phyloP scores from a whole-genome alignment of 2,329 filamentous ascomycete genomes.

The Colletotrichum kahawae region DNA sequence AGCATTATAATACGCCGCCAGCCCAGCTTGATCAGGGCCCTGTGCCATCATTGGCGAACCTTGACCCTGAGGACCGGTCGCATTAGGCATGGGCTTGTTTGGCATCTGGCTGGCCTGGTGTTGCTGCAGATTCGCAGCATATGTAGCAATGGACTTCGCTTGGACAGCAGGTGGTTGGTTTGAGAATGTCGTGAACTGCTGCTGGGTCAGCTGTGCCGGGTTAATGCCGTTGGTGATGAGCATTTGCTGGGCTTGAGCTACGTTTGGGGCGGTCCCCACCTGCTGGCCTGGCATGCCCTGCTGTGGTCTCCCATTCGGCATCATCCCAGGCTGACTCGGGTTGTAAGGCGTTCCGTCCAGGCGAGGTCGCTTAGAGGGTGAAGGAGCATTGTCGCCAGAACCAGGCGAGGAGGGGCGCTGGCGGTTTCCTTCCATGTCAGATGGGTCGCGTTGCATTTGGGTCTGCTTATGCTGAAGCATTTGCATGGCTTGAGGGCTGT shows the following conservation, averaged over 20 bases:
- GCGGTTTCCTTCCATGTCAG: slow-evolving; percentile 84
- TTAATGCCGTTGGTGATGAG: slow-evolving; percentile 76
- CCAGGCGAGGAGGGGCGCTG: slow-evolving; percentile 82
- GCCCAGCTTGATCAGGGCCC: slow-evolving; percentile 67
- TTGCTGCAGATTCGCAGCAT: slow-evolving; percentile 83
- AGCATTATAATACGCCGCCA: slow-evolving; percentile 68
- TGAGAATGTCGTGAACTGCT: slow-evolving; percentile 74
- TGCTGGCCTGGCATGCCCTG: slow-evolving; percentile 77
- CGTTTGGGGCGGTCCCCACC: slow-evolving; percentile 59
- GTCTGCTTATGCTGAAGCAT: slow-evolving; percentile 76
- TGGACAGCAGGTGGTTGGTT: slow-evolving; percentile 65
- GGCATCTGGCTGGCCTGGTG: slow-evolving; percentile 83
- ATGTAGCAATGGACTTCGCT: slow-evolving; percentile 85
- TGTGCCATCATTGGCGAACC: slow-evolving; percentile 83
- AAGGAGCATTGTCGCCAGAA: slow-evolving; percentile 85
- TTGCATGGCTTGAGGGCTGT: slow-evolving; percentile 71
- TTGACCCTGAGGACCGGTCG: slow-evolving; percentile 71
- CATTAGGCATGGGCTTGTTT: slow-evolving; percentile 79
- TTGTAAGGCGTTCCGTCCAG: slow-evolving; percentile 76
- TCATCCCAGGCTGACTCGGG: slow-evolving; percentile 72
- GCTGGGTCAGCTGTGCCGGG: slow-evolving; percentile 72
- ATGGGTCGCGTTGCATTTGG: slow-evolving; percentile 87
- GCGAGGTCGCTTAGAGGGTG: slow-evolving; percentile 87
- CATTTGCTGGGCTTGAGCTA: slow-evolving; percentile 62
- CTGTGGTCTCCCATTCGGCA: slow-evolving; percentile 73